phyloP scores from a whole-genome alignment of 768 basidiomycete genomes.

The Termitomyces sp. region DNA sequence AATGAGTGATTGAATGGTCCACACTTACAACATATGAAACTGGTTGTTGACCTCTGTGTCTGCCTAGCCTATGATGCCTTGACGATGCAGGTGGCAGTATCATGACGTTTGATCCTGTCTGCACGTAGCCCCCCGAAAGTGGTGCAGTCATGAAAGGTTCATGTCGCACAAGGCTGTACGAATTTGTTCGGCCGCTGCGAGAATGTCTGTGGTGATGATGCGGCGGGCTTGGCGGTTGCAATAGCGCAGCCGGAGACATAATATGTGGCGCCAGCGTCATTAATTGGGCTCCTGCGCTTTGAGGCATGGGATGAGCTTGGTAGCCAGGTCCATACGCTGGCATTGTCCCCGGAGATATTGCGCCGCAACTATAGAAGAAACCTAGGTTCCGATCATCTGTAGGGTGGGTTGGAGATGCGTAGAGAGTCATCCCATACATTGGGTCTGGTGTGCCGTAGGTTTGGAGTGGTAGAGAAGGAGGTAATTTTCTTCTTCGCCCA shows the following conservation, averaged over 20 bases:
- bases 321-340: conserved; percentile 5
- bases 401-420: conserved; percentile 8
- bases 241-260: conserved; percentile 1
- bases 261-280: conserved; percentile 2
- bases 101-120: conserved; percentile 3
- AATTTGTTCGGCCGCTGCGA: conserved; percentile 6
- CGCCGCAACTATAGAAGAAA: conserved; percentile 11
- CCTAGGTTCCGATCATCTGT: not conserved
- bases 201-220: conserved; percentile 3
- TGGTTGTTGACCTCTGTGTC: conserved; percentile 1
- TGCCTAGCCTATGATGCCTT: not conserved
- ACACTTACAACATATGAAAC: conserved; percentile 9
- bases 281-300: conserved; percentile 4
- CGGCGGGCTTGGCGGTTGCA: not conserved
- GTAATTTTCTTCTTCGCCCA: conserved; percentile 4
- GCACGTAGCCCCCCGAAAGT: not conserved
- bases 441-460: conserved; percentile 6
- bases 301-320: not conserved
- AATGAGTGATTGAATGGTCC: not conserved
- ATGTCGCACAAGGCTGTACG: not conserved
- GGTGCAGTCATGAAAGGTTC: not conserved
- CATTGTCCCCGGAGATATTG: conserved; percentile 13
- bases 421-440: conserved; percentile 6
- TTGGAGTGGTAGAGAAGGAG: conserved; percentile 11
- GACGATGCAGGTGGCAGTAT: conserved; percentile 1